phyloP scores from a whole-genome alignment of 495 filamentous ascomycete species.

The Penicillium macrosclerotiorum region DNA sequence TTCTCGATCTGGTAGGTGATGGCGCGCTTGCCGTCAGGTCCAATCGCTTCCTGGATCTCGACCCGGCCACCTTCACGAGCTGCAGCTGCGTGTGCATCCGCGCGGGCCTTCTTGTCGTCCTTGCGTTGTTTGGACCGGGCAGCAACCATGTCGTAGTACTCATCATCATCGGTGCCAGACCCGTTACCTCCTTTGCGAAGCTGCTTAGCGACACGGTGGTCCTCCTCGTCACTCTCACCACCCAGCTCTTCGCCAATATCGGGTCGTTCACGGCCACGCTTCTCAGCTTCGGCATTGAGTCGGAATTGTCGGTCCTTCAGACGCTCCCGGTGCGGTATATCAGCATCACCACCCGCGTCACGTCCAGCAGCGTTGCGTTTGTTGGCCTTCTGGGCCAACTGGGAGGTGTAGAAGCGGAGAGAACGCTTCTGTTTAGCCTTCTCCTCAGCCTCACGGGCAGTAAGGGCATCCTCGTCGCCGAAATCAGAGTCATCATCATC shows the following conservation, averaged over 20 bases:
- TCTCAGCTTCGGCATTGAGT: slow-evolving; percentile 83
- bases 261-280: slow-evolving; percentile 66
- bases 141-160: slow-evolving; percentile 89
- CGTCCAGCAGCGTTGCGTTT: slow-evolving; percentile 78
- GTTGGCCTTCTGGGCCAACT: slow-evolving; percentile 88
- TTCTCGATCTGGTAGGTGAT: slow-evolving; percentile 92
- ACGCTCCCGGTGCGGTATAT: slow-evolving; percentile 88
- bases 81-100: slow-evolving; percentile 51
- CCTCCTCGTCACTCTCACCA: slow-evolving; percentile 63
- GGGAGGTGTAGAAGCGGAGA: slow-evolving; percentile 94
- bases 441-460: slow-evolving; percentile 66
- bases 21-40: slow-evolving; percentile 77
- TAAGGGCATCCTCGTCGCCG: slow-evolving; percentile 62
- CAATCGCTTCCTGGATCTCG: slow-evolving; percentile 54
- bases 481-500: slow-evolving; percentile 60
- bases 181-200: slow-evolving; percentile 38
- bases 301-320: slow-evolving; percentile 78
- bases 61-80: slow-evolving; percentile 58
- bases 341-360: slow-evolving; percentile 85
- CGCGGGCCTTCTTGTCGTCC: slow-evolving; percentile 64
- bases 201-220: slow-evolving; percentile 38
- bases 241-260: slow-evolving; percentile 59
- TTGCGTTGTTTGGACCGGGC: slow-evolving; percentile 67
- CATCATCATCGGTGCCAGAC: slow-evolving; percentile 53
- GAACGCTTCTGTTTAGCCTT: slow-evolving; percentile 84